Evolutionary conservation across 2,329 filamentous ascomycete species (phyloP).

Genomic region (Didymella exigua): DNA sequence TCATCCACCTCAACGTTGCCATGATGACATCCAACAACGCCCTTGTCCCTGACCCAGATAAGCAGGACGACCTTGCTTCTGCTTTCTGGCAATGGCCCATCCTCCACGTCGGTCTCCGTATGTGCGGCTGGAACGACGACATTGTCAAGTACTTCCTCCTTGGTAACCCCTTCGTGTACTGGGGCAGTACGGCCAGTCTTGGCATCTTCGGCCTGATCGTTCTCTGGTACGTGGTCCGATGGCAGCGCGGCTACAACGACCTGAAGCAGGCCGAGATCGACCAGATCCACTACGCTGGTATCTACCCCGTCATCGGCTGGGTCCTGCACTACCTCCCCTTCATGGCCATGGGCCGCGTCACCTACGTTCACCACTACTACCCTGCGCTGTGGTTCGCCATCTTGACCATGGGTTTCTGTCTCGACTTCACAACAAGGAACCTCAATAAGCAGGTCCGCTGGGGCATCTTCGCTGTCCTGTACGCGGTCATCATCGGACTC

Average conservation of each 20-base stretch:
- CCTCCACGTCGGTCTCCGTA: constrained; percentile 90
- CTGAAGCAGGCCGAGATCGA: constrained; percentile 81
- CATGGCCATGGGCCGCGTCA: constrained; percentile 96
- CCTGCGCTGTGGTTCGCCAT: constrained; percentile 98
- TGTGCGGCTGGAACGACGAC: constrained; percentile 97
- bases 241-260: constrained; percentile 92
- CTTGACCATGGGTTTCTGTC: constrained; percentile 81
- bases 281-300: constrained; percentile 88
- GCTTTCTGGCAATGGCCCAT: constrained; percentile 99
- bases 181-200: constrained; percentile 84
- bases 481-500: constrained; percentile 74
- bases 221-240: constrained; percentile 85
- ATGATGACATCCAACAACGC: constrained; percentile 99
- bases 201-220: constrained; percentile 74
- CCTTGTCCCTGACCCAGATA: constrained; percentile 94
- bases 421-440: constrained; percentile 80
- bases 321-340: constrained; percentile 96
- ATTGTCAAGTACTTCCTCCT: constrained; percentile 98
- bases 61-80: constrained; percentile 97
- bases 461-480: constrained; percentile 74
- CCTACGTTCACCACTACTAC: constrained; percentile 99
- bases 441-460: constrained; percentile 68
- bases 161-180: constrained; percentile 95
- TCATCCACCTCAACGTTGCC: constrained; percentile 95
- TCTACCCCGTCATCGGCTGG: constrained; percentile 94